Evolutionary conservation across 768 basidiomycete species (phyloP).

Genomic region (Russula sp.): DNA sequence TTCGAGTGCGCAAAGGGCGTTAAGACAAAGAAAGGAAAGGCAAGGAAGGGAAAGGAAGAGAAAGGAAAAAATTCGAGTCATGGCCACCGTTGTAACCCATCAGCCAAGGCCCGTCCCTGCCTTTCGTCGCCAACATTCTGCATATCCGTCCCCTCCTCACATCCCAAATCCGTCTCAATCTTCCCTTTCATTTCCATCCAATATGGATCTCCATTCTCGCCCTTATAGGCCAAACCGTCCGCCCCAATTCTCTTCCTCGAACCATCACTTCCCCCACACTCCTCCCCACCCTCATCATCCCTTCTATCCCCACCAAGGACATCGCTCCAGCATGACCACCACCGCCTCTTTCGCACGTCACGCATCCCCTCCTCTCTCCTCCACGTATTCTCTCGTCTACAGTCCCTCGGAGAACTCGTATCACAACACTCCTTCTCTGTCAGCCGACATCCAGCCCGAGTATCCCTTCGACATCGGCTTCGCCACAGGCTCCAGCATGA

Average conservation of each 20-base stretch:
- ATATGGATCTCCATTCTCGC: conserved; percentile 15
- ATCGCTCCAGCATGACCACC: conserved; percentile 3
- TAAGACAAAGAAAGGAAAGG: not conserved
- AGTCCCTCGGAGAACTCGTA: conserved; percentile 9
- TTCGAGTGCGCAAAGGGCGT: not conserved
- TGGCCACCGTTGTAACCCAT: conserved; percentile 14
- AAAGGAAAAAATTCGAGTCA: not conserved
- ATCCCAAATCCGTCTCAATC: conserved; percentile 14
- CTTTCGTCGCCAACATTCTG: conserved; percentile 16
- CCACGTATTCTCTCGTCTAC: conserved; percentile 14
- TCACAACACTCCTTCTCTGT: conserved; percentile 2
- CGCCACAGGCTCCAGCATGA: not conserved
- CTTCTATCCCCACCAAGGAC: not conserved
- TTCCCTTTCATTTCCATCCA: conserved; percentile 14
- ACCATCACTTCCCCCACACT: conserved; percentile 3
- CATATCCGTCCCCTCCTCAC: conserved; percentile 9
- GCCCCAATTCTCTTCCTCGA: conserved; percentile 5
- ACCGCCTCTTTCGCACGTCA: not conserved
- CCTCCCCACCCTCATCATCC: conserved; percentile 5
- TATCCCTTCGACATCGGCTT: conserved; percentile 16
- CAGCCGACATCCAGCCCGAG: conserved; percentile 8
- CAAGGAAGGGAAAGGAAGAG: not conserved
- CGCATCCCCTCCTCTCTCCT: conserved; percentile 4
- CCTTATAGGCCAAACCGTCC: conserved; percentile 19
- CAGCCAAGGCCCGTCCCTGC: conserved; percentile 16